Evolutionary conservation across 2,329 filamentous ascomycete species (phyloP), one percentile per base, ranked within the genome.

Genomic region (Pyrenophora seminiperda): DNA sequence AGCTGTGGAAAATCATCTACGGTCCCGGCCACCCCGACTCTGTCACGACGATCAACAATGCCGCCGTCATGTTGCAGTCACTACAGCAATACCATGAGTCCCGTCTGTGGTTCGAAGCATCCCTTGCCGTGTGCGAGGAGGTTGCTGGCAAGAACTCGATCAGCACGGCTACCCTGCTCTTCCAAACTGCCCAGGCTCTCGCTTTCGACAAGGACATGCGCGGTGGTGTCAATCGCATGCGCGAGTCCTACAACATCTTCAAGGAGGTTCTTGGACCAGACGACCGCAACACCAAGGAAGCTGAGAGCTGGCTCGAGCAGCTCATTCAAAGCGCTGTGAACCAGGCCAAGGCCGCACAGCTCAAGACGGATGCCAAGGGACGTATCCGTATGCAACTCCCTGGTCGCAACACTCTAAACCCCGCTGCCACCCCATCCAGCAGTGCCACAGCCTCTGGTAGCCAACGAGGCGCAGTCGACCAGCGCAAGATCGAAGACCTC

Each of bases 1-100:
- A 94, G 70, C 81, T 99, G 56, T 97, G 93, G 93, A 97, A 96
- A 79, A 84, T 97, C 65, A 93, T 97, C 65, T 99, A 97, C 71
- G 94, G 94, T 24, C 80, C 88, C 22, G 89, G 91, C 65, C 94
- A 99, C 75, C 94, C 94, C 3, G 94, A 99, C 76, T 96, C 91
- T 7, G 97, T 99, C 75, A 99, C 95, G 7, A 97, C 94, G 13
- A 88, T 97, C 76, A 99, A 97, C 83, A 99, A 99, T 68, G 93
- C 91, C 15, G 94, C 94, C 6, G 94, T 99, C 53, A 99, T 99
- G 94, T 85, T 99, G 50, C 94, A 99, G 76, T 87, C 91, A 47
- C 83, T 97, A 64, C 96, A 97, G 80, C 87, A 89, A 54, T 99
- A 96, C 78, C 88, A 93, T 65, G 91, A 96, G 75, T 97, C 93